Evolutionary conservation across 306 rosid genomes (phyloP).

Genomic region (Rosa chinensis): DNA sequence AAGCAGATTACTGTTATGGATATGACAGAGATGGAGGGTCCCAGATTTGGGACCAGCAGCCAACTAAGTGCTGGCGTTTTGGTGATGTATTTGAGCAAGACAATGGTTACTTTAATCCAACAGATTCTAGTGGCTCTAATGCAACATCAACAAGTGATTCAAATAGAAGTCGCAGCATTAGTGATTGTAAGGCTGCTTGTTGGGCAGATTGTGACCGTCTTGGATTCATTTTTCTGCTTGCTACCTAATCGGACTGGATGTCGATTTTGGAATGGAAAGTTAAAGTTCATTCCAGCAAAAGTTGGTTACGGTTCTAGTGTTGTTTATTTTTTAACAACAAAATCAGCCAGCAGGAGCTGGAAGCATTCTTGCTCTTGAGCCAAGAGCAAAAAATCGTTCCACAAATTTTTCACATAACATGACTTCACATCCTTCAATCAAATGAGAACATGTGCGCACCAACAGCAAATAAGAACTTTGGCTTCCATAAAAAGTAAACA

Average conservation of each 20-base stretch:
- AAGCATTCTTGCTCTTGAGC: not conserved
- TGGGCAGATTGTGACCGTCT: conserved; percentile 17
- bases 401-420: no score
- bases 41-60: not conserved
- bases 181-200: conserved; percentile 12
- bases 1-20: not conserved
- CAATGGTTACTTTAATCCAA: not conserved
- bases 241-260: conserved; percentile 9
- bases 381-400: not conserved
- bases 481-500: no score
- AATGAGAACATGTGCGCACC: no score
- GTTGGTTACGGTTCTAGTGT: not conserved
- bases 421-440: no score
- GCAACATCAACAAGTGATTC: not conserved
- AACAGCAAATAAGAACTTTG: no score
- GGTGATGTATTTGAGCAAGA: not conserved
- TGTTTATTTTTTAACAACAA: not conserved
- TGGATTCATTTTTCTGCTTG: not conserved
- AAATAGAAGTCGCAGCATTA: not conserved
- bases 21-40: not conserved
- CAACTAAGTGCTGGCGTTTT: not conserved
- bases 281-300: not conserved
- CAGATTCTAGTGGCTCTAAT: not conserved
- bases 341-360: not conserved
- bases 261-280: conserved; percentile 9